Evolutionary conservation across 176 grass and related monocot species (phyloP).

Genomic region (Triticum turgidum): DNA sequence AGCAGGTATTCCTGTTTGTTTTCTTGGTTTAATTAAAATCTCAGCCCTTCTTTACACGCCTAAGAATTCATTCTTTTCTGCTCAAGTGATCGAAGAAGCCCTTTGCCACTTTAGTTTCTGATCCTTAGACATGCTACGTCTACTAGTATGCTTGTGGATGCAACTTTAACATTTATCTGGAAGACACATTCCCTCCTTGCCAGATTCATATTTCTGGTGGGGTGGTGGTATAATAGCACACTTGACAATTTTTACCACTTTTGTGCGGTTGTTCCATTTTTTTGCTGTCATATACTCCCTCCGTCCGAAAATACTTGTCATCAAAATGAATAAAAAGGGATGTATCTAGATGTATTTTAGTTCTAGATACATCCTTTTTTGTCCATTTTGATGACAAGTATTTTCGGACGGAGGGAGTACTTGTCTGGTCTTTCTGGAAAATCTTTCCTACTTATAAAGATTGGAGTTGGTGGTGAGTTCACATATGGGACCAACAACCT

Average conservation of each 20-base stretch:
- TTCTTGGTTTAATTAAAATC: conserved; percentile 5
- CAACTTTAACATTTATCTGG: conserved; percentile 2
- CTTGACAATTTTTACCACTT: neutral
- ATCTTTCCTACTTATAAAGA: neutral
- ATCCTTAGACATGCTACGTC: neutral
- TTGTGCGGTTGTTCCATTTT: neutral
- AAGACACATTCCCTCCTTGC: neutral
- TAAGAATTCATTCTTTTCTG: neutral
- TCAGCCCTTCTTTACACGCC: neutral
- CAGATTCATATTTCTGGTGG: neutral
- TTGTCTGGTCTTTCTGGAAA: neutral
- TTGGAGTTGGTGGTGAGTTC: no score
- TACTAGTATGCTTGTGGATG: neutral
- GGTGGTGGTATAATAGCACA: neutral
- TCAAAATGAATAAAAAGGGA: no score
- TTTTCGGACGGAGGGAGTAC: no score
- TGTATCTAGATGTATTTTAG: no score
- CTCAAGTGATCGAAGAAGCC: neutral
- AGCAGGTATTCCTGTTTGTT: conserved; percentile 57
- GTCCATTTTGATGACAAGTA: no score
- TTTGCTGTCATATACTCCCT: neutral
- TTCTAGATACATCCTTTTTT: no score
- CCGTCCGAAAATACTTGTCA: no score
- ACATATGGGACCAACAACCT: no score
- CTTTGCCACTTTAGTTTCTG: neutral